Base-by-base conservation (phyloP, 495 filamentous ascomycete genomes). In the Aspergillus kassunensis region DNA sequence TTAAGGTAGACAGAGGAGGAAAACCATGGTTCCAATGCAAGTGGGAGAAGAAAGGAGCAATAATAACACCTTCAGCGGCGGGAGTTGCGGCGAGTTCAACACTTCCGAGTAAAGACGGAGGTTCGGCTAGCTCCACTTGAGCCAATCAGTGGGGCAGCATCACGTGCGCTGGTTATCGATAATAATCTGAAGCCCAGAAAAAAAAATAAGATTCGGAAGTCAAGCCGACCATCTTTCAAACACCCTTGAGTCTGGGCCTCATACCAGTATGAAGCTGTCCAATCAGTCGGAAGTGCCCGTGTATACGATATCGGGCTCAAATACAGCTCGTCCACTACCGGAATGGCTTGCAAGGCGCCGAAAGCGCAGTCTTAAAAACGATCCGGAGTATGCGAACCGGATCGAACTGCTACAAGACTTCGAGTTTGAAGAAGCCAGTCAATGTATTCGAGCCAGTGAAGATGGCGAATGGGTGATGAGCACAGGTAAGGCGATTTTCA, bases 381-480 rank as follows among this genome's bases (percentile, higher is more conserved):
- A 97, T 62, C 82, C 88, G 42, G 91, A 96, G 58, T 97, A 88
- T 71, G 84, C 90, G 48, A 95, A 90, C 64, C 87, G 93, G 44
- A 86, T 99, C 52, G 95, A 99, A 67, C 75, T 99, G 42, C 77
- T 99, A 20, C 95, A 99, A 62, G 92, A 97, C 62, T 99, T 99
- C 64, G 91, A 95, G 61, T 99, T 97, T 56, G 93, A 97, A 62
- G 95, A 99, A 68, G 91, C 95, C n/a, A 96, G 91, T 64, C 81
- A 85, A 39, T 97, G 92, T 65, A 79, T 99, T 40, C 76, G 90
- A 29, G 87, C 90, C 27, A 95, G 89, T 64, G 93, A 97, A 51
- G 95, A 99, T 80, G 91, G 92, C 30, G 85, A 97, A 61, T 99
- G 93, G 89, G 89, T 96, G 9, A 95, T 97, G 88, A 95, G 90